Base-by-base conservation (phyloP, 176 grass and related monocot genomes). In the Metroxylon sagu region DNA sequence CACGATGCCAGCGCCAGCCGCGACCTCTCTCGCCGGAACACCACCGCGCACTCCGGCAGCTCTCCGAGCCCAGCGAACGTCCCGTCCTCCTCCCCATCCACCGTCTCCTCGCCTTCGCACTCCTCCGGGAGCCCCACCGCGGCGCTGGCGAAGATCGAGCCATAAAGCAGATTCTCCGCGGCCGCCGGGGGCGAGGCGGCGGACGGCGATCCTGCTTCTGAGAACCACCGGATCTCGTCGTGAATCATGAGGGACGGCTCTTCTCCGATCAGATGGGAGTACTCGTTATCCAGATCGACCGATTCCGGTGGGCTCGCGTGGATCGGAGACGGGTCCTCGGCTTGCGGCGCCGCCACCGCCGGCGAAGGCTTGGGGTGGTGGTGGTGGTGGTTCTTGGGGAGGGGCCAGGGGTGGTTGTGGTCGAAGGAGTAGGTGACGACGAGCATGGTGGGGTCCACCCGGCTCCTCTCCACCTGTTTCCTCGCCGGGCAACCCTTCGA, bases 401-500 rank as follows among this genome's bases (percentile, higher is more conserved):
- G 48, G 31, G 85, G 89, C 54, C 76, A 83, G 31, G 76, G 58
- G 57, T 95, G 90, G 79, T 83, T 95, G 76, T 95, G 90, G 0
- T 95, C 90, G 61, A 83, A 89, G 58, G 85, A 86, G 82, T 95
- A 95, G 62, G 90, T 86, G 76, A 95, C 83, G 76, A 89, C 82
- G 18, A 95, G 82, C 62, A 78, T 75, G 76, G 75, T 67, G 19
- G 90, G 90, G 65, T 95, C 85, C 4, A 56, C 55, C 54, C 90
- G 79, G 75, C 85, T 83, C 72, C 90, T 78, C 79, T 95, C 90
- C 57, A 95, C 85, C 79, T 89, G 90, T 71, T 95, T 95, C 76
- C 85, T 88, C 48, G 90, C 90, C 50, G 90, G 90, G 48, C 90
- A 95, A 7, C 90, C 89, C 76, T 95, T 95, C 53, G 73, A 95